Conservation (phyloP, 371 early-diverging fungal genomes). For the Rhizopus arrhizus region DNA sequence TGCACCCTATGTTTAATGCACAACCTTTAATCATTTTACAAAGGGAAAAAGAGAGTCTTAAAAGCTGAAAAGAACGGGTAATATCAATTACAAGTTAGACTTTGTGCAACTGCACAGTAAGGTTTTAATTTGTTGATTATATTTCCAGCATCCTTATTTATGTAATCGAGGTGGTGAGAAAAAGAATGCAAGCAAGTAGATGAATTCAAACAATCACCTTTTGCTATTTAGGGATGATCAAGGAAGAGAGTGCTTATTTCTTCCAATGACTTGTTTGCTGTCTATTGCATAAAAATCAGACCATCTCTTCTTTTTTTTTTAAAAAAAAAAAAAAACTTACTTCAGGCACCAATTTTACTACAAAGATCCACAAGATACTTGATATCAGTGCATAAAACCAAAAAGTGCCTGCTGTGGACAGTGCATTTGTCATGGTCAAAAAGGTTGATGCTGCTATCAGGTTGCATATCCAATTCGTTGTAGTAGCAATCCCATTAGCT, state of each 20-base stretch:
- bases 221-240: background rate
- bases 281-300: constrained; percentile 8
- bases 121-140: too few relatives aligned
- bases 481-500: constrained; percentile 64
- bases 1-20: background rate
- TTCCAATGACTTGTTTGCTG: constrained; percentile 26
- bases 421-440: constrained; percentile 52
- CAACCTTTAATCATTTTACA: background rate
- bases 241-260: constrained; percentile 18
- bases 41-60: background rate
- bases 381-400: constrained; percentile 60
- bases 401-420: constrained; percentile 59
- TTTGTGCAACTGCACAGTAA: background rate
- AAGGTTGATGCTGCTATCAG: constrained; percentile 57
- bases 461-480: constrained; percentile 62
- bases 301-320: too few relatives aligned
- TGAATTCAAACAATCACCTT: too few relatives aligned
- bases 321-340: constrained; percentile 18
- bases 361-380: constrained; percentile 55
- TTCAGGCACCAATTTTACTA: constrained; percentile 53
- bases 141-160: too few relatives aligned
- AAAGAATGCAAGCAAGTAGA: too few relatives aligned
- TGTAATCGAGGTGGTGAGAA: too few relatives aligned
- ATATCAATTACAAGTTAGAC: too few relatives aligned
- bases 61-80: background rate